phyloP scores from a whole-genome alignment of 225 moss, liverwort and hornwort genomes.

The Takakia lepidozioides region DNA sequence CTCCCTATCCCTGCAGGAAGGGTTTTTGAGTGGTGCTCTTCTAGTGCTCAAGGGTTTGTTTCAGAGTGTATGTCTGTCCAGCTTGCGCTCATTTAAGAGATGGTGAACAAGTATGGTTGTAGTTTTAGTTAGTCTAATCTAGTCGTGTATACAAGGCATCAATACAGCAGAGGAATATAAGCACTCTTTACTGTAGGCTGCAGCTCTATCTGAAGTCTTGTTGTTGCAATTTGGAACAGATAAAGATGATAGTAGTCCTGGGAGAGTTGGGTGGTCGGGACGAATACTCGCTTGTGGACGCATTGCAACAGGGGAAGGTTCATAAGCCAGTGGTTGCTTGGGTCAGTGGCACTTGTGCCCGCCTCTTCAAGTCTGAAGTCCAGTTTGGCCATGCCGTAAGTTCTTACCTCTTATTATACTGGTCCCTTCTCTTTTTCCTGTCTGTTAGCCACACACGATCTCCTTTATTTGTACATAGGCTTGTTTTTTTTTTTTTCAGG shows the following conservation, averaged over 20 bases:
- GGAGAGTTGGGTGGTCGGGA: conserved; percentile 88
- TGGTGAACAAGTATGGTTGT: not conserved
- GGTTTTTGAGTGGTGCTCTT: not conserved
- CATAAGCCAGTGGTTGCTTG: conserved; percentile 89
- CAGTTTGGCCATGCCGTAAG: conserved; percentile 95
- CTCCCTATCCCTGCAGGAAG: not conserved
- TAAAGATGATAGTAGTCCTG: conserved; percentile 83
- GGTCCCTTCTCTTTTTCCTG: not conserved
- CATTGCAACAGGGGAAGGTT: conserved; percentile 68
- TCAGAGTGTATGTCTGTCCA: too few species aligned
- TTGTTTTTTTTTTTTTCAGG: not conserved
- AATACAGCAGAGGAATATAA: too few species aligned
- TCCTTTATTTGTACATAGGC: not conserved
- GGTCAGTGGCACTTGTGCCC: conserved; percentile 93
- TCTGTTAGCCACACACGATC: not conserved
- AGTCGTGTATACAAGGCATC: too few species aligned
- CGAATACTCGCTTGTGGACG: conserved; percentile 89
- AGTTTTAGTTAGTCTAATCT: not conserved
- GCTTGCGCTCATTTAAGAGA: too few species aligned
- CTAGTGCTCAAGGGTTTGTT: too few species aligned
- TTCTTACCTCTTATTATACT: conserved; percentile 1
- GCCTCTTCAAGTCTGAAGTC: conserved; percentile 91
- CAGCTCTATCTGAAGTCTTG: not conserved
- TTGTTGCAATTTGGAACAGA: conserved; percentile 17
- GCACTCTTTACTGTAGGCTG: too few species aligned